Conservation (phyloP, 371 early-diverging fungal genomes). For the Mortierella sp. region DNA sequence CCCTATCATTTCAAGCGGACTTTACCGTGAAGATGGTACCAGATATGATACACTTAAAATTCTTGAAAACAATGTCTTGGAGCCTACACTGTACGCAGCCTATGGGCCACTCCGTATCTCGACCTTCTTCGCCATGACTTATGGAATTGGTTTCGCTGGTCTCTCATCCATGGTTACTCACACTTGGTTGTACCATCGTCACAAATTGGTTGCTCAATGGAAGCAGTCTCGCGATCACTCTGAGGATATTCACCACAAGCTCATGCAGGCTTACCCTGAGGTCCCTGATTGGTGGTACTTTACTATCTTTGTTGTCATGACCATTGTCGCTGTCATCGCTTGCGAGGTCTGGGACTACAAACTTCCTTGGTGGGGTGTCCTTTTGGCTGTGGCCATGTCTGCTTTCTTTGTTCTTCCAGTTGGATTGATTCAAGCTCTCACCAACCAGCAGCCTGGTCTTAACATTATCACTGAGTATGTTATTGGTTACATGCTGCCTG, state of each 20-base stretch:
- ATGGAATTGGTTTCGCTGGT: conserved; percentile 73
- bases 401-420: conserved; percentile 80
- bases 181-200: conserved; percentile 70
- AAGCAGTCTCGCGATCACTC: conserved; percentile 57
- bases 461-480: conserved; percentile 79
- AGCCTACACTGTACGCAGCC: conserved; percentile 63
- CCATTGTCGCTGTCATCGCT: conserved; percentile 66
- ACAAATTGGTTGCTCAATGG: conserved; percentile 46
- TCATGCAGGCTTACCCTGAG: conserved; percentile 65
- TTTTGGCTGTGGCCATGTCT: conserved; percentile 74
- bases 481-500: conserved; percentile 70
- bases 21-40: conserved; percentile 64
- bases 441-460: conserved; percentile 75
- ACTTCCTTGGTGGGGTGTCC: conserved; percentile 77
- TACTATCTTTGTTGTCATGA: conserved; percentile 66
- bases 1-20: conserved; percentile 66
- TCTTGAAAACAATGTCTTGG: conserved; percentile 63
- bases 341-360: conserved; percentile 71
- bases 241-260: conserved; percentile 62
- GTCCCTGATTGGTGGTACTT: conserved; percentile 85
- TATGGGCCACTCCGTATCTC: conserved; percentile 82
- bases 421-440: conserved; percentile 80
- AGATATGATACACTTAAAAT: conserved; percentile 65
- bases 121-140: conserved; percentile 77
- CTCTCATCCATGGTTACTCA: conserved; percentile 74